A percentile compares a stretch with the other conserved stretches of the same genome.
phyloP scores from a whole-genome alignment of 768 basidiomycete species.

The Podaxis rugospora region DNA sequence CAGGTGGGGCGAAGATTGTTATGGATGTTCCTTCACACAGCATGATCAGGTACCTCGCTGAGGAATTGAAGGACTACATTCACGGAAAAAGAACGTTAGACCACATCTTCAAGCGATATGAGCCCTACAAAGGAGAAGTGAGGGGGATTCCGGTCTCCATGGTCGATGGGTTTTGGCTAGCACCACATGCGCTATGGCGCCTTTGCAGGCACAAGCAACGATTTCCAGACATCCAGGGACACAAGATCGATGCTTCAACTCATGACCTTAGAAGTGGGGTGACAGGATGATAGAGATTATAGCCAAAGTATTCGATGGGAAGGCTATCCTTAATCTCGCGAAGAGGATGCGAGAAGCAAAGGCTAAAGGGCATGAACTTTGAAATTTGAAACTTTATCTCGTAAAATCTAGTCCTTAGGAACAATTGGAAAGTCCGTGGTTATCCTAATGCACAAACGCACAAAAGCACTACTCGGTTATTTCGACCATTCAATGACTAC shows the following conservation, averaged over 20 bases:
- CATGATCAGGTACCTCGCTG: conserved; percentile 48
- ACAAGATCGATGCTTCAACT: conserved; percentile 25
- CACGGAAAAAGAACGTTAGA: conserved; percentile 48
- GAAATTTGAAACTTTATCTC: too few species aligned
- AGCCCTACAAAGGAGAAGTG: conserved; percentile 11
- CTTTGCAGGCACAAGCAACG: conserved; percentile 42
- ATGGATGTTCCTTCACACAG: conserved; percentile 46
- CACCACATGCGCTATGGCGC: conserved; percentile 44
- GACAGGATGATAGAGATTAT: conserved; percentile 49
- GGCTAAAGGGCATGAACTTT: too few species aligned
- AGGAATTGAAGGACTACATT: conserved; percentile 47
- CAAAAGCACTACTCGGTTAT: too few species aligned
- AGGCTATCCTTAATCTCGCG: too few species aligned
- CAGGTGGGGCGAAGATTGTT: conserved; percentile 40
- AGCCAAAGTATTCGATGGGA: conserved; percentile 34
- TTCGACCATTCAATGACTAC: too few species aligned
- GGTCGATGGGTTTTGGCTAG: conserved; percentile 11
- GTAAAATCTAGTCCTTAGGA: too few species aligned
- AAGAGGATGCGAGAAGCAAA: too few species aligned
- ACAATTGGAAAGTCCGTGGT: too few species aligned
- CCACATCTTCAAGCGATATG: conserved; percentile 47
- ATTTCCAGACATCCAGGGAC: conserved; percentile 42
- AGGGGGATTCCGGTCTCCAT: too few species aligned
- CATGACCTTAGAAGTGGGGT: conserved; percentile 41
- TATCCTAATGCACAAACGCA: too few species aligned